These are phyloP conservation scores for Limnanthes douglasii DNA, from an alignment of 345 rosid species.

Conservation along the genomic window DNA sequence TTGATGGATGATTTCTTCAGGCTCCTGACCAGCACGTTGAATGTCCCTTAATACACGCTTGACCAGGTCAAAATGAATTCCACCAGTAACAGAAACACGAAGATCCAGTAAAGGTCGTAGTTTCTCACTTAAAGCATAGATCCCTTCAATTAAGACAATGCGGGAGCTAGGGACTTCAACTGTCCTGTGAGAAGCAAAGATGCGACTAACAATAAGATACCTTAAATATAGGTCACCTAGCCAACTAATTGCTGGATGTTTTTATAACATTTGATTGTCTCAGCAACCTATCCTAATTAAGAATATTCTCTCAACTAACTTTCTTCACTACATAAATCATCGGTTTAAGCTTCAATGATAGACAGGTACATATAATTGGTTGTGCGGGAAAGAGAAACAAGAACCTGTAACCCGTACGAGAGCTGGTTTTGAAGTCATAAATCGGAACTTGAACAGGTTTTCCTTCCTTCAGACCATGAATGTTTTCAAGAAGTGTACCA, in stretches of 20 bases:
- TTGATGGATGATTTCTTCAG: conserved; percentile 98
- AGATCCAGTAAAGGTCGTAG: conserved; percentile 82
- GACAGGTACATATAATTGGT: not conserved
- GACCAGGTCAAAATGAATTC: conserved; percentile 95
- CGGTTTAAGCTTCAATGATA: not conserved
- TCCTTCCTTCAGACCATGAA: conserved; percentile 72
- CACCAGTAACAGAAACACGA: conserved; percentile 95
- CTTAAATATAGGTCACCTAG: conserved; percentile 5
- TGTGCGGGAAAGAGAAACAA: conserved; percentile 6
- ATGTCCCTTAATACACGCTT: conserved; percentile 92
- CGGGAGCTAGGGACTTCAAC: conserved; percentile 88
- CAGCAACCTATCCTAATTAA: conserved; percentile 1
- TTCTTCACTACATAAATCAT: no score
- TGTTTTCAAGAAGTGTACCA: conserved; percentile 73
- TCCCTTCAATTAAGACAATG: conserved; percentile 90
- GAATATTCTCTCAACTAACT: not conserved
- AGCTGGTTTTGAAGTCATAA: conserved; percentile 91
- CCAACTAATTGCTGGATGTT: not conserved
- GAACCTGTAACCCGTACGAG: conserved; percentile 81
- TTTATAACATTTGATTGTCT: no score
- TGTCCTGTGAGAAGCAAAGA: conserved; percentile 34
- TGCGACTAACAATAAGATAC: conserved; percentile 5
- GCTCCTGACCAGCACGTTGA: conserved; percentile 97
- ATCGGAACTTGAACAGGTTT: conserved; percentile 81
- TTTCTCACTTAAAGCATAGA: conserved; percentile 83